Base-by-base conservation (phyloP, 495 filamentous ascomycete genomes). In the Tuber magnatum region DNA sequence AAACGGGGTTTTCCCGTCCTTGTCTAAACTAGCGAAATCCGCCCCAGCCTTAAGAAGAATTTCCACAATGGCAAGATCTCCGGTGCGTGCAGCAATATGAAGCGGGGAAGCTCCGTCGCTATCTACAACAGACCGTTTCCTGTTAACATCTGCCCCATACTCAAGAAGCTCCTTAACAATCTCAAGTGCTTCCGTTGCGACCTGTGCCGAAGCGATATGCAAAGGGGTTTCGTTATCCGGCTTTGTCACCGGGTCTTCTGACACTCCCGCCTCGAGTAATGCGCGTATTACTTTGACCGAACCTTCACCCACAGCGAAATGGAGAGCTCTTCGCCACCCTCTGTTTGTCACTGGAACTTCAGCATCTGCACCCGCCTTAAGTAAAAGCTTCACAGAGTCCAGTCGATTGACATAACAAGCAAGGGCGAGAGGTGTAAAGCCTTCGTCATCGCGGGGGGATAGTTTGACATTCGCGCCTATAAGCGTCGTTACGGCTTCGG, bases 361-460 rank as follows among this genome's bases (percentile, higher is more conserved):
- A 8, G 56, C 56, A 35, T 65, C 56, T 18, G 56, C 56, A 18
- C 56, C 56, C 14, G 56, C 56, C 12, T 65, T 35, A 65, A 65
- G 56, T 65, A 65, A 65, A 14, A 65, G 56, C 56, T 65, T 65
- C 28, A 65, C 56, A 0, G 56, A 65, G 56, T 65, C 56, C 14
- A 65, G 56, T 35, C 56, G 35, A 35, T 65, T 65, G 56, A 65
- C 56, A 65, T 65, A 65, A 14, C 56, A 65, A 20, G 56, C 56
- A 65, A 65, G 56, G 56, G 56, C 56, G 35, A 65, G 56, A 65
- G 56, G 56, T 65, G 56, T 65, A 65, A 65, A 65, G 56, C 56
- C 56, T 65, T 65, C 56, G 32, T 65, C 56, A 65, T 65, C 56
- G 28, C 56, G 56, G 56, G 56, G 56, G 32, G 56, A 65, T 65